These are phyloP conservation scores for Termitomyces sp. DNA, from an alignment of 768 basidiomycete species.

Conservation along the genomic window DNA sequence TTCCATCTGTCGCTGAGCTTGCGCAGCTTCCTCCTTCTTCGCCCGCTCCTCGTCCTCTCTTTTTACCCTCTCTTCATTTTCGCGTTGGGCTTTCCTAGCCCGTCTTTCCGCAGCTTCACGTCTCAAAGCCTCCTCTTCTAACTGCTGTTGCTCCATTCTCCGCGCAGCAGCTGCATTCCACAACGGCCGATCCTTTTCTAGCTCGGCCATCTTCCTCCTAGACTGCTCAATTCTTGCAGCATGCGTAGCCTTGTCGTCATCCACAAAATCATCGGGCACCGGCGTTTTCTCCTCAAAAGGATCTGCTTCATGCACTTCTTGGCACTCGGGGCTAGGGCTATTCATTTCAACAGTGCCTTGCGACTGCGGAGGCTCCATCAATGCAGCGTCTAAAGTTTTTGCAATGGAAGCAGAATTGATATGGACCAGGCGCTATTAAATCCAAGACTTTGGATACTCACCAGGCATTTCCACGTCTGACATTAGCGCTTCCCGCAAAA, in stretches of 20 bases:
- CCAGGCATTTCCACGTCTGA: slow-evolving; percentile 18
- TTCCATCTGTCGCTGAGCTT: slow-evolving; percentile 12
- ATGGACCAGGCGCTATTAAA: not conserved
- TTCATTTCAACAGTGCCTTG: slow-evolving; percentile 12
- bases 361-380: not conserved
- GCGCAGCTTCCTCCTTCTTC: slow-evolving; percentile 14
- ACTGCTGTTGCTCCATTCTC: slow-evolving; percentile 35
- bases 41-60: slow-evolving; percentile 11
- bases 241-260: slow-evolving; percentile 30
- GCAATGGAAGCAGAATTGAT: not conserved
- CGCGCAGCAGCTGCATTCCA: slow-evolving; percentile 52
- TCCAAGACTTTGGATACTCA: not conserved
- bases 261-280: slow-evolving; percentile 14
- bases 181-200: slow-evolving; percentile 56
- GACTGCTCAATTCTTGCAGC: slow-evolving; percentile 53
- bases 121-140: slow-evolving; percentile 29
- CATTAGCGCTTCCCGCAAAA: slow-evolving; percentile 36
- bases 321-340: slow-evolving; percentile 8
- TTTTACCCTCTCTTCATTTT: slow-evolving; percentile 25
- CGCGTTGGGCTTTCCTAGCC: slow-evolving; percentile 15
- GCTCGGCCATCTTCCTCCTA: slow-evolving; percentile 60
- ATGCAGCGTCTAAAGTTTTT: not conserved
- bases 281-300: slow-evolving; percentile 8
- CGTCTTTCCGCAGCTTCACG: slow-evolving; percentile 18
- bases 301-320: slow-evolving; percentile 1